Conservation (phyloP, 495 filamentous ascomycete species). For the Chaetomium fimeti region DNA sequence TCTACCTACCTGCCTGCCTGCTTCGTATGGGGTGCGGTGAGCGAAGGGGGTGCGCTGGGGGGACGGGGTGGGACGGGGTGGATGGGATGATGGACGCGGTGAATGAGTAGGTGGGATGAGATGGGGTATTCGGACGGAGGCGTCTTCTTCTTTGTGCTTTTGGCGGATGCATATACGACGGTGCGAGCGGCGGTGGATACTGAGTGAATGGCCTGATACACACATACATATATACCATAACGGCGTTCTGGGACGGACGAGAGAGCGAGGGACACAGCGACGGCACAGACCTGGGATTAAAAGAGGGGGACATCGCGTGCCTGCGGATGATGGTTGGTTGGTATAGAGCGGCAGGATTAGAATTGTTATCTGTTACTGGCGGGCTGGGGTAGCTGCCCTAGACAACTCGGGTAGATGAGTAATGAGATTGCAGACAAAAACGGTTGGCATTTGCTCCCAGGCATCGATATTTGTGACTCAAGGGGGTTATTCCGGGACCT, state of each 20-base stretch:
- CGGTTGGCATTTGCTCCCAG: not conserved
- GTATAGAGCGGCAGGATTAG: conserved; percentile 6
- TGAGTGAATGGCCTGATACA: not conserved
- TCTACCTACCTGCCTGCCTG: too few species aligned
- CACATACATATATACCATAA: conserved; percentile 8
- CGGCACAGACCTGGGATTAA: not conserved
- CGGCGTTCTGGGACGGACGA: not conserved
- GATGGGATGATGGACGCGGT: too few species aligned
- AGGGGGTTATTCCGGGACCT: too few species aligned
- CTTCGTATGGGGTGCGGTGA: too few species aligned
- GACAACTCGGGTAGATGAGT: not conserved
- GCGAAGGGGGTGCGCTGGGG: too few species aligned
- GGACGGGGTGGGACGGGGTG: not conserved
- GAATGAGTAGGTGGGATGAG: too few species aligned
- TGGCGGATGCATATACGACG: not conserved
- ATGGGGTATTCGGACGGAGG: not conserved
- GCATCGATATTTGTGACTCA: too few species aligned
- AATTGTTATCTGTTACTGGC: not conserved
- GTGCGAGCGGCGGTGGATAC: not conserved
- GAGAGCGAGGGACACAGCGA: not conserved
- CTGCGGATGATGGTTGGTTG: not conserved
- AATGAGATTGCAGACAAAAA: not conserved
- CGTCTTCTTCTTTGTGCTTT: not conserved
- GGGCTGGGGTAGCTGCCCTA: too few species aligned
- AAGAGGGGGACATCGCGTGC: not conserved